phyloP scores from a whole-genome alignment of 768 basidiomycete species.

The Scleroderma bovista region DNA sequence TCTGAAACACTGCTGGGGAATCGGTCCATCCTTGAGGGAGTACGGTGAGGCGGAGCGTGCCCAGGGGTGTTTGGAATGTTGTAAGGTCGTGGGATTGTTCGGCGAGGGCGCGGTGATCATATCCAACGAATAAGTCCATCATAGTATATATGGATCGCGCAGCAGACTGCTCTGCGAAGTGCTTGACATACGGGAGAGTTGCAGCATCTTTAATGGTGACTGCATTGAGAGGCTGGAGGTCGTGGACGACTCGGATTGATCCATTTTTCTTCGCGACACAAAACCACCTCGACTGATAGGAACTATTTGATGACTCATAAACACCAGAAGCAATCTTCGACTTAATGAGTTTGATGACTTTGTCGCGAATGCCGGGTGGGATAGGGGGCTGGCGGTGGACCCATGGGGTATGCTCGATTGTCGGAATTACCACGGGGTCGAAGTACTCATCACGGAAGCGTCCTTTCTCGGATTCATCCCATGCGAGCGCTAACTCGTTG shows the following conservation, averaged over 20 bases:
- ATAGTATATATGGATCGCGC: background rate
- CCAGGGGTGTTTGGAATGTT: background rate
- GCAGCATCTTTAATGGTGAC: constrained; percentile 2
- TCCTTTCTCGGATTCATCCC: constrained; percentile 28
- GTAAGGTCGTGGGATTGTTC: background rate
- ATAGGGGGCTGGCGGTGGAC: constrained; percentile 23
- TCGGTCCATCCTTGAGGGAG: constrained; percentile 41
- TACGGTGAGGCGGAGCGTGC: constrained; percentile 17
- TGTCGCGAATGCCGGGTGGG: constrained; percentile 19
- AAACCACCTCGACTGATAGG: constrained; percentile 36
- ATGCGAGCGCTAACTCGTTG: background rate
- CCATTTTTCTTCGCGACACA: constrained; percentile 26
- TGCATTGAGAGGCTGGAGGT: constrained; percentile 16
- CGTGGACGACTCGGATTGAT: constrained; percentile 12
- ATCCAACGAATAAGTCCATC: constrained; percentile 1
- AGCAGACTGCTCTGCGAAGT: constrained; percentile 11
- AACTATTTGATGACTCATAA: constrained; percentile 34
- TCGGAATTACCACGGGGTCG: constrained; percentile 25
- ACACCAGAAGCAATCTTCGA: constrained; percentile 33
- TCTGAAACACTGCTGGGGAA: constrained; percentile 35
- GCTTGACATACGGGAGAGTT: constrained; percentile 6
- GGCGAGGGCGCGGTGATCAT: background rate
- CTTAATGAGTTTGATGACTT: constrained; percentile 16
- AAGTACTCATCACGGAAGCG: constrained; percentile 29
- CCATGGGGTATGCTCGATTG: constrained; percentile 32